phyloP scores from a whole-genome alignment of 371 early-diverging fungal species.

The Gilbertella persicaria region DNA sequence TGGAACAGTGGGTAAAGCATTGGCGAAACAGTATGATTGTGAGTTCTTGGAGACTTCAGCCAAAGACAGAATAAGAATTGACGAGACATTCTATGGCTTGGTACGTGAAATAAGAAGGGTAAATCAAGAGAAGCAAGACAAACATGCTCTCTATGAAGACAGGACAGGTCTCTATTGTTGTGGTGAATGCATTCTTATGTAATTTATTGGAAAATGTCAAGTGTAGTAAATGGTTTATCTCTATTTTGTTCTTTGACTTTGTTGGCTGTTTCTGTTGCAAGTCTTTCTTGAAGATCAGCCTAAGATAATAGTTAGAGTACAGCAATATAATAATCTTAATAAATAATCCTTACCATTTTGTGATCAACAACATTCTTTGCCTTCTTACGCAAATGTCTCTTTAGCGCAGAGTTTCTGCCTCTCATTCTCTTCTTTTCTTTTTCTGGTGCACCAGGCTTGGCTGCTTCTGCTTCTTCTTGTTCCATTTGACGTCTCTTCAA shows the following conservation, averaged over 20 bases:
- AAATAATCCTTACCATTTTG: conserved; percentile 55
- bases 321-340: background rate
- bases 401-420: conserved; percentile 78
- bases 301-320: conserved; percentile 2
- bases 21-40: conserved; percentile 78
- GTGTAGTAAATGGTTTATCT: conserved; percentile 41
- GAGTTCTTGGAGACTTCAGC: conserved; percentile 93
- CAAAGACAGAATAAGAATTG: conserved; percentile 53
- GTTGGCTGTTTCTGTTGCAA: conserved; percentile 27
- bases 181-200: conserved; percentile 5
- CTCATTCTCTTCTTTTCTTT: conserved; percentile 67
- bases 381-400: conserved; percentile 75
- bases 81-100: conserved; percentile 88
- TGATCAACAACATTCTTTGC: conserved; percentile 76
- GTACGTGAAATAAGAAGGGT: conserved; percentile 84
- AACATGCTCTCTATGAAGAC: conserved; percentile 10
- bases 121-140: conserved; percentile 57
- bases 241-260: conserved; percentile 26
- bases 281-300: conserved; percentile 28
- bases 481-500: conserved; percentile 30
- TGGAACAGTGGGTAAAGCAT: conserved; percentile 73
- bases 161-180: conserved; percentile 14
- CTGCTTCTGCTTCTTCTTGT: conserved; percentile 47
- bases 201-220: conserved; percentile 39
- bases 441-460: conserved; percentile 43